These are phyloP conservation scores for Kalaharituber pfeilii DNA, from an alignment of 2,329 filamentous ascomycete species.

Conservation along the genomic window DNA sequence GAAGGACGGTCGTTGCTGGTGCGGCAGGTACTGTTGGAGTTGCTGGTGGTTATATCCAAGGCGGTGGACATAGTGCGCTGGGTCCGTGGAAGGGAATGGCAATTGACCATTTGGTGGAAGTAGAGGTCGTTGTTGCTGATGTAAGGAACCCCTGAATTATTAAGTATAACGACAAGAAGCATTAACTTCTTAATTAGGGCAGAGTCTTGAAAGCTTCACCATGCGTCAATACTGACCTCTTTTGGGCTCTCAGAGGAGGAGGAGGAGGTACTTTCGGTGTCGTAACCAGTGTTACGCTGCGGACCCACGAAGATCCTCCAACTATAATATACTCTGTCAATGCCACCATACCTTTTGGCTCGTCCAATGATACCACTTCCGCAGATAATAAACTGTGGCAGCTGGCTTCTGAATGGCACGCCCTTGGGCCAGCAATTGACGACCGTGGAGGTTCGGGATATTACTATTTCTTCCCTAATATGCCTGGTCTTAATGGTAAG, in stretches of 20 bases:
- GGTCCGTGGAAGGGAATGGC: conserved; percentile 25
- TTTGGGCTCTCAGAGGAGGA: conserved; percentile 36
- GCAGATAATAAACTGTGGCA: conserved; percentile 27
- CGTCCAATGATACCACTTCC: conserved; percentile 23
- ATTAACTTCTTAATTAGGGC: conserved; percentile 16
- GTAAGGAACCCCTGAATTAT: conserved; percentile 17
- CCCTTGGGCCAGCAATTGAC: conserved; percentile 30
- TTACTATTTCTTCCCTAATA: conserved; percentile 29
- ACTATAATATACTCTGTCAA: conserved; percentile 25
- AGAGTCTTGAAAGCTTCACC: conserved; percentile 25
- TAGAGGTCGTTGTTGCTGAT: conserved; percentile 26
- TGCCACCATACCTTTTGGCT: conserved; percentile 21
- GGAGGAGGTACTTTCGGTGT: conserved; percentile 36
- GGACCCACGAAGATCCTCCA: conserved; percentile 29
- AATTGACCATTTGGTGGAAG: conserved; percentile 28
- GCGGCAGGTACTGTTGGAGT: conserved; percentile 23
- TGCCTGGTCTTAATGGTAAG: conserved; percentile 20
- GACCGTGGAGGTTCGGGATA: conserved; percentile 30
- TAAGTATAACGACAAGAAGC: background rate
- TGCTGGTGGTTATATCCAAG: conserved; percentile 25
- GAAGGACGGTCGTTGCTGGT: conserved; percentile 28
- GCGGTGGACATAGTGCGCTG: conserved; percentile 25
- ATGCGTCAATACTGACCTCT: conserved; percentile 30
- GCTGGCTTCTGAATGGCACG: conserved; percentile 29
- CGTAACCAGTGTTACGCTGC: conserved; percentile 30